Conservation (phyloP, 805 yeast genomes). For the Saccharomyces kudriavzevii region DNA sequence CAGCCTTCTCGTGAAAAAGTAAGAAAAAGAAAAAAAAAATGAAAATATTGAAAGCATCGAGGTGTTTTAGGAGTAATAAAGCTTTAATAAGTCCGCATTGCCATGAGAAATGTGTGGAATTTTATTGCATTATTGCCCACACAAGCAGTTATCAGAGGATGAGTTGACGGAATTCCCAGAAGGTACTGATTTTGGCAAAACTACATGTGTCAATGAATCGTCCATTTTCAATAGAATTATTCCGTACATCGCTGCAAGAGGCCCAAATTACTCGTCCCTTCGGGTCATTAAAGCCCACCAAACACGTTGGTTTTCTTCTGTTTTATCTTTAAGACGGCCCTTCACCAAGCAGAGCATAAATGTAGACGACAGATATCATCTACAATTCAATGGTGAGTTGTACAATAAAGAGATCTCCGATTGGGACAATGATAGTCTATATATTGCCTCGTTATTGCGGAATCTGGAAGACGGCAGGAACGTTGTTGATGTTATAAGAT, state of each 20-base stretch:
- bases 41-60: neutral
- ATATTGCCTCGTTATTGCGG: slow-evolving; percentile 35
- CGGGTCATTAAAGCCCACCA: slow-evolving; percentile 6
- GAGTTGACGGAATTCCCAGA: slow-evolving; percentile 15
- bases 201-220: slow-evolving; percentile 1
- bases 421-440: slow-evolving; percentile 55
- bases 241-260: slow-evolving; percentile 47
- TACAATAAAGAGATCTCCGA: slow-evolving; percentile 50
- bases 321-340: slow-evolving; percentile 74
- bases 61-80: neutral
- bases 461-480: slow-evolving; percentile 25
- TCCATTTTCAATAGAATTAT: slow-evolving; percentile 31
- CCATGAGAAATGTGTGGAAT: slow-evolving; percentile 48
- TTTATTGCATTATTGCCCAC: slow-evolving; percentile 29
- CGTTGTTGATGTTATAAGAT: slow-evolving; percentile 35
- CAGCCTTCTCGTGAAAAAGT: neutral
- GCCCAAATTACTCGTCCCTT: slow-evolving; percentile 49
- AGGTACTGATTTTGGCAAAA: slow-evolving; percentile 2
- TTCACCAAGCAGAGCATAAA: slow-evolving; percentile 64
- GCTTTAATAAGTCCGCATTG: neutral
- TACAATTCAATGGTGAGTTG: slow-evolving; percentile 89
- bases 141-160: slow-evolving; percentile 4
- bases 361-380: slow-evolving; percentile 29
- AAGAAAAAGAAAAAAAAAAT: neutral
- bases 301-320: slow-evolving; percentile 51